Evolutionary conservation across 441 rosid species (phyloP), one percentile per base, ranked within the genome.

Genomic region (Manihot esculenta): DNA sequence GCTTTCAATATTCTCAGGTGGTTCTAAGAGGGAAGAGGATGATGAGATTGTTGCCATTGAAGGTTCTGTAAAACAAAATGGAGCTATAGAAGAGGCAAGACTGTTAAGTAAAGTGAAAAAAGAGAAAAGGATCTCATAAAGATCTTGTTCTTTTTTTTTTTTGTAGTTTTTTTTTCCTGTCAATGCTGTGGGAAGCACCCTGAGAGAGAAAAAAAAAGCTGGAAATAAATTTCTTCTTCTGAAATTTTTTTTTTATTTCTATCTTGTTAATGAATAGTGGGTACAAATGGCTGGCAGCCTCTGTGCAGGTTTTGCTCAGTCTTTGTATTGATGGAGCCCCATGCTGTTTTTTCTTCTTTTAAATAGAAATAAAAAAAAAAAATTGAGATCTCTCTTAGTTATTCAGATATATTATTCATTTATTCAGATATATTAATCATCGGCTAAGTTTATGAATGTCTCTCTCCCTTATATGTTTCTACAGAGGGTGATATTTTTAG

Each of bases 181-280:
- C 77, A 76, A 65, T 81, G 80, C 78, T 72, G 76, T 68, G 79
- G 76, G 78, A 77, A 81, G 70, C 83, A 81, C 69, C 73, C 74
- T 53, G 72, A 74, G 7, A 35, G 78, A 73, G 70, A 38, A 30
- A 30, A 4, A 30, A 67, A 66, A 71, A 69, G 76, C 35, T 69
- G 66, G 77, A 79, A 81, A 81, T 78, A 82, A 84, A 79, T 66
- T 69, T 66, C 68, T 58, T 30, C 33, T 3, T 35, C 41, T 65
- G 1, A 56, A 35, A 60, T 56, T 68, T 64, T 71, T 42, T 21
- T 63, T 61, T 35, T 2, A 35, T 35, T 35, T 35, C 35, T 73
- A 44, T 66, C 68, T 68, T 73, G 79, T 70, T 64, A 65, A 73
- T 63, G 71, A 75, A 78, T 45, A 42, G 73, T 71, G 50, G 66